Conservation (phyloP, 75 land plant species). For the Cupressus sempervirens region DNA sequence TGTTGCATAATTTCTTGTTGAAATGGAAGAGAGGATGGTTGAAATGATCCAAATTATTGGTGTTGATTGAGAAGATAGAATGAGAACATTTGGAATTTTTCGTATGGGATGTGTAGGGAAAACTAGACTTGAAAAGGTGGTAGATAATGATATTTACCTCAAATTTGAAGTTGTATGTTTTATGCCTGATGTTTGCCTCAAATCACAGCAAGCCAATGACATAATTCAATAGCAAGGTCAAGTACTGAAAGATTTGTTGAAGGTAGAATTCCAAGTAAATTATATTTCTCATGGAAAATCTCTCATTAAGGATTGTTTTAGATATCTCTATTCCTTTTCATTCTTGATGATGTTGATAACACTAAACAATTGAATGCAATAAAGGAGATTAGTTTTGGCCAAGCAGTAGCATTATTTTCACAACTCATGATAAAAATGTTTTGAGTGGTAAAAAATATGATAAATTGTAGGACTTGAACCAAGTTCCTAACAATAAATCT, state of each 20-base stretch:
- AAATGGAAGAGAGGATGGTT: constrained; percentile 6
- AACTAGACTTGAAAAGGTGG: constrained; percentile 2
- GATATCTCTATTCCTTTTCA: neutral
- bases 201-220: neutral
- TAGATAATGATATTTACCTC: neutral
- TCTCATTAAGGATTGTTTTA: neutral
- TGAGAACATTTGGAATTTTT: neutral
- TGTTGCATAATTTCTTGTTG: constrained; percentile 10
- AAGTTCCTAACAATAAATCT: neutral
- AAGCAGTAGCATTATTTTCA: constrained; percentile 15
- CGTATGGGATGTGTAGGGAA: constrained; percentile 4
- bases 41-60: constrained; percentile 6
- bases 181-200: constrained; percentile 5
- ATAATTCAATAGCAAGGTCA: neutral
- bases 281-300: constrained; percentile 7
- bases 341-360: constrained; percentile 20
- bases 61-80: neutral
- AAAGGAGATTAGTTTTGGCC: neutral
- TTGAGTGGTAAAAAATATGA: neutral
- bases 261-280: constrained; percentile 3
- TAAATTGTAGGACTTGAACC: constrained; percentile 3
- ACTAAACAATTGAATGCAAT: constrained; percentile 4
- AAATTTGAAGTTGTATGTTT: neutral
- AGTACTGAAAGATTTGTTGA: neutral
- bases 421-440: constrained; percentile 5